A percentile compares a stretch with the other conserved stretches of the same genome.
These are phyloP conservation scores for Botrytis hyacinthi DNA, from an alignment of 2,329 filamentous ascomycete species.

Conservation along the genomic window DNA sequence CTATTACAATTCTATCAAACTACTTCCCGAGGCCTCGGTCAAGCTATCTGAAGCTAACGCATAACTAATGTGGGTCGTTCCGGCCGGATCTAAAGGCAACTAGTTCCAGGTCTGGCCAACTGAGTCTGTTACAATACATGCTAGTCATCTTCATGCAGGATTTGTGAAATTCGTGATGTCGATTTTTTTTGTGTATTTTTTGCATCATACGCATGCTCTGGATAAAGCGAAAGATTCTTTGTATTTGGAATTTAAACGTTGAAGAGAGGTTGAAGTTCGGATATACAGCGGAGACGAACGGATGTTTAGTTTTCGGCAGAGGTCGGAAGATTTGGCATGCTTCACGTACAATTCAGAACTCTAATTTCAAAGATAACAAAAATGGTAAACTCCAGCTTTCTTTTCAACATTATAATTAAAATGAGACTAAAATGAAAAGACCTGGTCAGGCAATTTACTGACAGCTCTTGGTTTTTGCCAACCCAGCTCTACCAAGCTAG, in stretches of 20 bases:
- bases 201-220: too few relatives aligned
- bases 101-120: not conserved
- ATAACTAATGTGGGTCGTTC: not conserved
- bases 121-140: not conserved
- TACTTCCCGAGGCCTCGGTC: not conserved
- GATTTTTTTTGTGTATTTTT: not conserved
- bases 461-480: conserved; percentile 51
- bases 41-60: not conserved
- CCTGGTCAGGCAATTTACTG: conserved; percentile 53
- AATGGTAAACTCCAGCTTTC: not conserved
- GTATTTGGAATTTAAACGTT: not conserved
- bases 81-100: not conserved
- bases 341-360: not conserved
- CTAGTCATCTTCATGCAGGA: not conserved
- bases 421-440: conserved; percentile 50
- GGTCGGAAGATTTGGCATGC: not conserved
- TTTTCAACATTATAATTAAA: not conserved
- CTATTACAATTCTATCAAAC: not conserved
- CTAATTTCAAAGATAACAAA: not conserved
- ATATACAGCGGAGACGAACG: not conserved
- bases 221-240: not conserved
- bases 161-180: not conserved
- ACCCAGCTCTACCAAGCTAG: conserved; percentile 48
- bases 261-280: not conserved
- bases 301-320: not conserved